Evolutionary conservation across 1,284 basidiomycete genomes (phyloP), one percentile per base, ranked within the genome.

Genomic region (Rhodotorula sp.): DNA sequence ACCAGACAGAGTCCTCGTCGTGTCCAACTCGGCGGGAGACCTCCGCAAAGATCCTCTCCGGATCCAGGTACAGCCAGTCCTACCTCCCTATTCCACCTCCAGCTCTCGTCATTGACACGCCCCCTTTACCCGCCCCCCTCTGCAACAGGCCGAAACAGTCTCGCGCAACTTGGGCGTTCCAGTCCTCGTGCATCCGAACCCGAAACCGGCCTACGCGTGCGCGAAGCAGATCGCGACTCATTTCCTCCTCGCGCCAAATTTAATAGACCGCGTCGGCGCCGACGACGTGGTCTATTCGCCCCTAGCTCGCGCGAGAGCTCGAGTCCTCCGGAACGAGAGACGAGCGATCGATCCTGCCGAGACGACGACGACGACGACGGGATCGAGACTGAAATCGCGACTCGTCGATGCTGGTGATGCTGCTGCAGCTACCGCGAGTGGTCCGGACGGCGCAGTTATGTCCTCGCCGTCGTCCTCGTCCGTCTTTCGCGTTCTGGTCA

Each of bases 11-110:
- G 87, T 98, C 17, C 83, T 99, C 71, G 87, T 98, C 64, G 94
- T 98, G 53, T 93, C 91, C 81, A 98, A 98, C 80, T 93, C 93
- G 33, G 93, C 93, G 1, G 95, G 95, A 1, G 90, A 91, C 24
- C 49, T 67, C 17, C 82, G 81, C 55, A 84, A 87, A 64, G 95
- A 98, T 79, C 85, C 89, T 0, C 89, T 88, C 49, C 87, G 86
- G 48, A 87, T 92, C 60, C 91, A 91, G 82, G 93, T 90, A 42
- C 37, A 42, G 37, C 1, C 75, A 73, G 86, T n/a, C 81, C 44
- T 57, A 58, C 60, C n/a, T 45, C 37, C 56, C 29, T 30, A 24
- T 44, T 24, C 44, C 22, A 15, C 12, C 15, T 15, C 53, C 26
- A 4, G 26, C 30, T 26, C 57, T 18, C 37, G 4, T 42, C 44